Evolutionary conservation across 2,329 filamentous ascomycete genomes (phyloP).

Genomic region (Aspergillus hortae): DNA sequence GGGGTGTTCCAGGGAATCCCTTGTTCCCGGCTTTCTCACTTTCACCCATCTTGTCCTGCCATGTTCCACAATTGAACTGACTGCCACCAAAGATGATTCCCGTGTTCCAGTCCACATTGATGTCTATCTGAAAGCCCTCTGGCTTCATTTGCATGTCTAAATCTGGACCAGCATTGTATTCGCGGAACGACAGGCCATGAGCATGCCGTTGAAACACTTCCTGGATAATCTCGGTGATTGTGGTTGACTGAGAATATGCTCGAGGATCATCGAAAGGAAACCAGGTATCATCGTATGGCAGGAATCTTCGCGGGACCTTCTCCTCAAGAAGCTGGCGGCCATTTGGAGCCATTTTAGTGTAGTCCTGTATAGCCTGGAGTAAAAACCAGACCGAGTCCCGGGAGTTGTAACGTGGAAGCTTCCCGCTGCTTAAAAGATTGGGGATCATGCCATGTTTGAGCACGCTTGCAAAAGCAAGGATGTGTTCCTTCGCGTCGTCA

Average conservation of each 20-base stretch:
- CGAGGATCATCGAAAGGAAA: constrained; percentile 76
- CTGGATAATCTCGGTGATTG: constrained; percentile 84
- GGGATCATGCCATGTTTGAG: constrained; percentile 98
- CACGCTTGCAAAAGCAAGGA: constrained; percentile 89
- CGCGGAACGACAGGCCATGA: constrained; percentile 82
- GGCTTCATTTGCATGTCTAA: constrained; percentile 92
- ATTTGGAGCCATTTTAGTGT: constrained; percentile 74
- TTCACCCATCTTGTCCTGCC: constrained; percentile 99
- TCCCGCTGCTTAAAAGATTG: constrained; percentile 83
- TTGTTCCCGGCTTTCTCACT: constrained; percentile 86
- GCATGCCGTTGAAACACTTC: constrained; percentile 92
- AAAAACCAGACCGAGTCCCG: constrained; percentile 98
- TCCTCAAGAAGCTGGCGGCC: constrained; percentile 71
- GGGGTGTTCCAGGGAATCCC: constrained; percentile 90
- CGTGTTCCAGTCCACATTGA: constrained; percentile 85
- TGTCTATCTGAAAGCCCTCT: constrained; percentile 87
- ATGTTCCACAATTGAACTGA: constrained; percentile 92
- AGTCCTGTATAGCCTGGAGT: constrained; percentile 93
- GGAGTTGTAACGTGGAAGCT: constrained; percentile 87
- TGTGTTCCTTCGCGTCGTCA: constrained; percentile 86
- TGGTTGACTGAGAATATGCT: constrained; percentile 80
- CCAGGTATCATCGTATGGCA: constrained; percentile 95
- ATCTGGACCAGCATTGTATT: constrained; percentile 85
- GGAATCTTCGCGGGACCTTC: constrained; percentile 76
- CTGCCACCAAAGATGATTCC: constrained; percentile 93